phyloP scores from a whole-genome alignment of 2,329 filamentous ascomycete species.

The Coniella vitis region DNA sequence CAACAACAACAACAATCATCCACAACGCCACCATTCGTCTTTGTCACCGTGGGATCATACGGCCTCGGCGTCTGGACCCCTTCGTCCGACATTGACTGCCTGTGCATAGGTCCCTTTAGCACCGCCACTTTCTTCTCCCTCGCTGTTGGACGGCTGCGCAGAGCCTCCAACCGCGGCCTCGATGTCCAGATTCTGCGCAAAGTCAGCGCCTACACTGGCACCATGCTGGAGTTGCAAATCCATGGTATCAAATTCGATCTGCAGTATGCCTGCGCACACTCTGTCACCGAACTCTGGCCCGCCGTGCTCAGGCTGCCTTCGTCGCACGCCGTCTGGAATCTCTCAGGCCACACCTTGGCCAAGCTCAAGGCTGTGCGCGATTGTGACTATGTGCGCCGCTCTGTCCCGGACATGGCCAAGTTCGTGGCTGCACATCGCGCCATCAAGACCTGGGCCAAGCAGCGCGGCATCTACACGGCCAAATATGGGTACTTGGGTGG shows the following conservation, averaged over 20 bases:
- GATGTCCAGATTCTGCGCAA: slow-evolving; percentile 47
- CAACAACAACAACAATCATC: slow-evolving; percentile 4
- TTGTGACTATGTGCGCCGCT: slow-evolving; percentile 51
- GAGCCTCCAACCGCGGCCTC: slow-evolving; percentile 27
- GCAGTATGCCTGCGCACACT: slow-evolving; percentile 57
- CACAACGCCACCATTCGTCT: slow-evolving; percentile 33
- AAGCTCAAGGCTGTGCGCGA: slow-evolving; percentile 61
- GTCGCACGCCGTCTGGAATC: slow-evolving; percentile 45
- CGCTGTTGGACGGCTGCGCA: slow-evolving; percentile 46
- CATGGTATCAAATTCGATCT: slow-evolving; percentile 53
- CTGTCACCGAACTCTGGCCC: slow-evolving; percentile 48
- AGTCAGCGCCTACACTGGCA: slow-evolving; percentile 52
- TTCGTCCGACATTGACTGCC: slow-evolving; percentile 57
- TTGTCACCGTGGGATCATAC: slow-evolving; percentile 61
- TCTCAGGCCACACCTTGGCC: slow-evolving; percentile 48
- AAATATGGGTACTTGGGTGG: slow-evolving; percentile 60
- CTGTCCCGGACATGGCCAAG: slow-evolving; percentile 49
- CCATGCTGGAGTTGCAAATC: slow-evolving; percentile 59
- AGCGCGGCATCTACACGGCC: slow-evolving; percentile 56
- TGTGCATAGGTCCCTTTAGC: slow-evolving; percentile 58
- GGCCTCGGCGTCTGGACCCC: slow-evolving; percentile 55
- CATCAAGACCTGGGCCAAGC: slow-evolving; percentile 56
- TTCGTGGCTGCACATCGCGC: slow-evolving; percentile 54
- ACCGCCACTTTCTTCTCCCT: slow-evolving; percentile 55
- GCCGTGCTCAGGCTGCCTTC: slow-evolving; percentile 39